phyloP scores from a whole-genome alignment of 345 rosid genomes.

The Reutealis trisperma region DNA sequence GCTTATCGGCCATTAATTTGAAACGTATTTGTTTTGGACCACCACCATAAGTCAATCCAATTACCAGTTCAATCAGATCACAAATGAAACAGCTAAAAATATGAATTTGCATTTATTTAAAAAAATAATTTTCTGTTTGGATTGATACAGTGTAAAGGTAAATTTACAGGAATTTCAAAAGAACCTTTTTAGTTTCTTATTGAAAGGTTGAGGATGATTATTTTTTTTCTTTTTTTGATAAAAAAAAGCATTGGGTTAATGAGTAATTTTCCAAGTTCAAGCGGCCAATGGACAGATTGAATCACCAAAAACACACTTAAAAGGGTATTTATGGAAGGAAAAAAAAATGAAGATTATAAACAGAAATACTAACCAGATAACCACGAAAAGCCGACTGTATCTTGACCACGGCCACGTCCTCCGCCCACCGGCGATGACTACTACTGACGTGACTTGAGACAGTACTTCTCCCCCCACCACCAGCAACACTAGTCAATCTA shows the following conservation, averaged over 20 bases:
- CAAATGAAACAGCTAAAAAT: too few relatives aligned
- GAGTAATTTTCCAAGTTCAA: background rate
- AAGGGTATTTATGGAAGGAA: conserved; percentile 1
- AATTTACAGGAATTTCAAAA: background rate
- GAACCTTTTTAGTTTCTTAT: background rate
- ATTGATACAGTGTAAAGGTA: too few relatives aligned
- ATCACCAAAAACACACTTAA: background rate
- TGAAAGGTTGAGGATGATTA: too few relatives aligned
- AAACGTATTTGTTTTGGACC: background rate
- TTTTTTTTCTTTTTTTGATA: too few relatives aligned
- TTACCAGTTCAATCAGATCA: too few relatives aligned
- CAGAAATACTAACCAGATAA: conserved; percentile 28
- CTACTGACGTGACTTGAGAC: background rate
- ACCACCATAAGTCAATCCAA: background rate
- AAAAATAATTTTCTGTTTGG: background rate
- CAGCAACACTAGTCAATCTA: conserved; percentile 26
- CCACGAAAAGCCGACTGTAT: conserved; percentile 40
- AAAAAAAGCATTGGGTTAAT: too few relatives aligned
- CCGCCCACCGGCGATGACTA: conserved; percentile 15
- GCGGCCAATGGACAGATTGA: background rate
- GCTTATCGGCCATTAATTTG: background rate
- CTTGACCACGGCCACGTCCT: conserved; percentile 20
- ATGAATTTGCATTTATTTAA: background rate
- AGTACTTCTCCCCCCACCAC: background rate
- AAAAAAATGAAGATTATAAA: background rate